phyloP scores from a whole-genome alignment of 202 grass and related monocot species.

The Carex sylvatica region DNA sequence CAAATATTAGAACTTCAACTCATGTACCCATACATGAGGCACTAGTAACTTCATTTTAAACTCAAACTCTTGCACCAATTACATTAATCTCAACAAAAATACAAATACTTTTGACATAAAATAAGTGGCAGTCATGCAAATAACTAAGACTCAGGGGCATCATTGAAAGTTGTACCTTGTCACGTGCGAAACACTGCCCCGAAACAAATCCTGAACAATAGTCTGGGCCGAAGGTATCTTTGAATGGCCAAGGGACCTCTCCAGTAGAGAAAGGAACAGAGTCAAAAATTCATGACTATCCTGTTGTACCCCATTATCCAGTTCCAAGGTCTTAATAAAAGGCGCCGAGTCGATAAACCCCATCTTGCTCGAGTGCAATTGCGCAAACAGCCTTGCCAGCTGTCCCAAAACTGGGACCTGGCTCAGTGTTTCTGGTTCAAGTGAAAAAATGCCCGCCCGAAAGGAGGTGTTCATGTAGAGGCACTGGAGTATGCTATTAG shows the following conservation, averaged over 20 bases:
- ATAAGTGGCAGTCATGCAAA: not conserved
- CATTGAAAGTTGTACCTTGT: conserved; percentile 55
- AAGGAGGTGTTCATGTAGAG: conserved; percentile 97
- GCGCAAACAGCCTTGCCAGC: conserved; percentile 67
- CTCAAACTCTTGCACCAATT: not conserved
- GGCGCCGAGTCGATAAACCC: conserved; percentile 84
- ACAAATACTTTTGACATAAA: not conserved
- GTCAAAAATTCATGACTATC: conserved; percentile 97
- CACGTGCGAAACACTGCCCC: conserved; percentile 76
- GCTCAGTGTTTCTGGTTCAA: conserved; percentile 66
- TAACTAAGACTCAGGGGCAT: conserved; percentile 3
- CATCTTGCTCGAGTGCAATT: conserved; percentile 85
- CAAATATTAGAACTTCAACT: not conserved
- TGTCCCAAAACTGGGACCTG: conserved; percentile 87
- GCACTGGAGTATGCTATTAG: conserved; percentile 97
- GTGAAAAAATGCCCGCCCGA: conserved; percentile 66
- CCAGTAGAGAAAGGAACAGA: conserved; percentile 89
- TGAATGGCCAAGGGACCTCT: conserved; percentile 74
- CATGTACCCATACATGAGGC: not conserved
- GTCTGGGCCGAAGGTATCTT: conserved; percentile 64
- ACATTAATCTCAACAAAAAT: not conserved
- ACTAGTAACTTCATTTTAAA: not conserved
- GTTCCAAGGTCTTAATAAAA: conserved; percentile 82
- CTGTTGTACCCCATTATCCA: conserved; percentile 96
- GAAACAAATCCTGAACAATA: conserved; percentile 83